Evolutionary conservation across 371 early-diverging fungal species (phyloP).

Genomic region (Actinomucor elegans): DNA sequence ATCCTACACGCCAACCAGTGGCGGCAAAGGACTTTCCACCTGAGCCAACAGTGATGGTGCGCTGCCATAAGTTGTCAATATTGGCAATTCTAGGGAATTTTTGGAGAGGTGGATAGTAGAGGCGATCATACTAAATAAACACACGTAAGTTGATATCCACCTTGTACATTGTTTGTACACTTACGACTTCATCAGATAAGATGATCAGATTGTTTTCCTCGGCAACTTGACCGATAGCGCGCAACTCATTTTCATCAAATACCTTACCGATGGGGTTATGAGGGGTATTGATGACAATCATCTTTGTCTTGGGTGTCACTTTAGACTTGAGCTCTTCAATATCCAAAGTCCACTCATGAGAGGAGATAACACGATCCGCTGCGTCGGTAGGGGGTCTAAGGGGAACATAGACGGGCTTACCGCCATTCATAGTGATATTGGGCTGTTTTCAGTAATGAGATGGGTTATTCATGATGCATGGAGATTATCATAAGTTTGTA

Average conservation of each 20-base stretch:
- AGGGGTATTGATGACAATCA: conserved; percentile 93
- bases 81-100: conserved; percentile 79
- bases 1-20: conserved; percentile 97
- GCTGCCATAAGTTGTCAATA: conserved; percentile 84
- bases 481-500: not conserved
- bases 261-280: conserved; percentile 94
- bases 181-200: conserved; percentile 90
- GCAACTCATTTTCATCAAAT: conserved; percentile 80
- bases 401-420: conserved; percentile 81
- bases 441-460: conserved; percentile 55
- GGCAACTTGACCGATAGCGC: conserved; percentile 79
- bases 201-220: conserved; percentile 83
- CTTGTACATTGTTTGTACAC: not conserved
- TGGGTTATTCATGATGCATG: no score
- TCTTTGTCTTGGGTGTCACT: conserved; percentile 79
- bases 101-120: conserved; percentile 70
- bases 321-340: conserved; percentile 77
- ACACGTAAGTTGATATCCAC: not conserved
- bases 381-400: conserved; percentile 63
- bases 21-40: conserved; percentile 94
- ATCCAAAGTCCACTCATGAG: conserved; percentile 85
- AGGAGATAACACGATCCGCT: conserved; percentile 50
- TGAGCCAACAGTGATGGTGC: conserved; percentile 93
- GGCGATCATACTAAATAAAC: conserved; percentile 76
- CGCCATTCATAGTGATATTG: conserved; percentile 88